Base-by-base conservation (phyloP, 1,284 basidiomycete species). In the Heterobasidion parviporum region DNA sequence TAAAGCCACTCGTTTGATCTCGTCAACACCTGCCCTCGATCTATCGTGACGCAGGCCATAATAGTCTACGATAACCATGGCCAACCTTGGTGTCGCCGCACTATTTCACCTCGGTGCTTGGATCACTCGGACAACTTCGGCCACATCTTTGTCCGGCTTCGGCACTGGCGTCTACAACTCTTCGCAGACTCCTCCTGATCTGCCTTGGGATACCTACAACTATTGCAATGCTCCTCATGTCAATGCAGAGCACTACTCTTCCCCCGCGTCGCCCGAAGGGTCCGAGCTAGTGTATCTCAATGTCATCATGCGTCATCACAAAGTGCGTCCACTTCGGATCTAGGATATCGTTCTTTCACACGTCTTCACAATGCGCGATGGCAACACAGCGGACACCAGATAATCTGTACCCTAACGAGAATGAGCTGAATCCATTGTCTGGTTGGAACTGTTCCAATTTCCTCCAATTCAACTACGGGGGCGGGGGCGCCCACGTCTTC, bases 171-270 rank as follows among this genome's bases (percentile, higher is more conserved):
- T 56, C 15, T 56, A 56, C 50, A 56, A 52, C 45, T 52, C 55
- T 20, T 56, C 55, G 15, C n/a, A 38, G 2, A 56, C 55, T n/a
- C 55, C 55, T 14, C 20, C 41, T 34, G 33, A 35, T 56, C 65
- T 73, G 5, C 72, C 76, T 0, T 79, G 76, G 78, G 71, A 78
- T 65, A 78, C 74, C 5, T 80, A 79, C 65, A 78, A 78, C 55
- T 80, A 80, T 58, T 80, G 78, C 64, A 80, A 80, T 54, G 78
- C 79, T 0, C 77, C 78, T 0, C 78, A 77, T 57, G 74, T 78
- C 60, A 75, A 72, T 59, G 61, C 66, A 1, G 65, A 62, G 49
- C 70, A 75, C 57, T 78, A 78, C 56, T 36, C 55, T 6, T 36
- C 51, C 2, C 73, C 72, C 5, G 53, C 54, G 32, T 61, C 67